Base-by-base conservation (phyloP, 768 basidiomycete species). In the Phylloporus rhodoxanthus region DNA sequence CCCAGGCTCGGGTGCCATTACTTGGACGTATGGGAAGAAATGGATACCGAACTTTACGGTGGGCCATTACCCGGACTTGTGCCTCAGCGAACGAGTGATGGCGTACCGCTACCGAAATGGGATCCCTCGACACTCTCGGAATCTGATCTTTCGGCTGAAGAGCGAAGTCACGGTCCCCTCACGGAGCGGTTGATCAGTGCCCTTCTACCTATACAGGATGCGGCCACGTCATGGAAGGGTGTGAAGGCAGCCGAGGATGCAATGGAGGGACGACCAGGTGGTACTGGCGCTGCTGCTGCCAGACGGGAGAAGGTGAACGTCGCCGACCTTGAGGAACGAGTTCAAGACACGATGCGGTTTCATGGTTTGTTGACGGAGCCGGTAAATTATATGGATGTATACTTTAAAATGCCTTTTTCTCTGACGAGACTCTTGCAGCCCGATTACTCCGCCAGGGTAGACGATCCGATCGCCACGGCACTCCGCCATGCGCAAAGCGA, bases 401-500 rank as follows among this genome's bases (percentile, higher is more conserved):
- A 28, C 51, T 44, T 47, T 4, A 7, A 14, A 19, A 48, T 17
- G 10, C 23, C 44, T 20, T 52, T 28, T 46, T 53, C 57, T 67
- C 61, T 69, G 51, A 63, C 47, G 4, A 38, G 19, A 36, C 40
- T 51, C 45, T 38, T 56, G 21, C 53, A 88, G 86, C 85, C 86
- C 41, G 82, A 90, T 64, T 90, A 79, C 60, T 72, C 80, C 20
- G 76, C 82, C 39, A 82, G 85, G 52, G 86, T 93, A 32, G 95
- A 98, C 63, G 96, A 99, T 67, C 93, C 94, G 28, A 89, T 99
- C 43, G 85, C 93, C 8, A 83, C 88, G 2, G 87, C 91, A 1
- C 79, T 99, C 1, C 86, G 95, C 3, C 84, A 90, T 37, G 88
- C 91, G 15, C 96, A 99, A 64, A 71, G 77, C 13, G 82, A 91